A percentile compares a stretch with the other conserved stretches of the same genome.
Evolutionary conservation across 2,329 filamentous ascomycete species (phyloP).

Genomic region (Rosellinia necatrix): DNA sequence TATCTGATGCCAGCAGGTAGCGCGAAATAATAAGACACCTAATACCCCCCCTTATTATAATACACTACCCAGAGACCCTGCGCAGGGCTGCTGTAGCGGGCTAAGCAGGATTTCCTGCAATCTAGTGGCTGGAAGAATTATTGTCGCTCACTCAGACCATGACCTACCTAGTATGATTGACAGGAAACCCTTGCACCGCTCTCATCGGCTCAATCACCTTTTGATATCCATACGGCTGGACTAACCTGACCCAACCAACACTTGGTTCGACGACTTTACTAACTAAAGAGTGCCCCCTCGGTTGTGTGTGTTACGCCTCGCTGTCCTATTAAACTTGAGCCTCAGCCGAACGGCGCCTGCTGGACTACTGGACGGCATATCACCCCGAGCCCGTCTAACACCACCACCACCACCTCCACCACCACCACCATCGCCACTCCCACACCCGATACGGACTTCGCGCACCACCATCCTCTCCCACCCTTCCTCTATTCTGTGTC

Average conservation of each 20-base stretch:
- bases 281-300: conserved; percentile 20
- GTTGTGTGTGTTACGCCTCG: conserved; percentile 18
- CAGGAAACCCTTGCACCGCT: conserved; percentile 26
- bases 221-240: conserved; percentile 4
- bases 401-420: background rate
- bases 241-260: conserved; percentile 2
- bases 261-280: conserved; percentile 9
- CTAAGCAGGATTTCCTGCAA: conserved; percentile 32
- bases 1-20: conserved; percentile 3
- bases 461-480: conserved; percentile 4
- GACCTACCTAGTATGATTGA: conserved; percentile 12
- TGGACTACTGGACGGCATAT: conserved; percentile 11
- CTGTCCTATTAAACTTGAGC: conserved; percentile 28
- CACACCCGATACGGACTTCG: background rate
- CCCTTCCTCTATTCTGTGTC: background rate
- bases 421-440: background rate
- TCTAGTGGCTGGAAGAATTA: conserved; percentile 42
- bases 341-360: conserved; percentile 23
- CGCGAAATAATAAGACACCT: conserved; percentile 14
- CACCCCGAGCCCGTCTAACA: conserved; percentile 9
- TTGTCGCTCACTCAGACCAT: conserved; percentile 29
- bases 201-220: conserved; percentile 20
- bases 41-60: conserved; percentile 10
- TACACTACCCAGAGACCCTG: conserved; percentile 15
- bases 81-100: conserved; percentile 26